Conservation (phyloP, 441 rosid species). For the Syzygium malaccense region DNA sequence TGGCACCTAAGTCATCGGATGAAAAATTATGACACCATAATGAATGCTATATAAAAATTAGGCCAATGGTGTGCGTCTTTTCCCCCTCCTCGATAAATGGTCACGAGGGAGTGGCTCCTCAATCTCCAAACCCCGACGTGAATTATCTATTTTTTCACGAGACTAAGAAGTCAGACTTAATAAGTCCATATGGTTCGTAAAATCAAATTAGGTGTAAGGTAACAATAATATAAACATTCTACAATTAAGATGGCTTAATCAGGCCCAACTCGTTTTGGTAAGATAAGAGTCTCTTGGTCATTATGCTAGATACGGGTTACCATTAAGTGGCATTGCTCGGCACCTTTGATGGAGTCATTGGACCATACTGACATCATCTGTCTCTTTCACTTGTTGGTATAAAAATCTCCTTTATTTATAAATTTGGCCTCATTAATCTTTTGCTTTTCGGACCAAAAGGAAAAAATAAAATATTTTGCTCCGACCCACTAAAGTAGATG, state of each 20-base stretch:
- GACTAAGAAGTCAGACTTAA: not conserved
- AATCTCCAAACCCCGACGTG: not conserved
- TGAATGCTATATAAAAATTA: not conserved
- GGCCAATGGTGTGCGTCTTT: accelerated
- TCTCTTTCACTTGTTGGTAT: not conserved
- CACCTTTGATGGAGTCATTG: not conserved
- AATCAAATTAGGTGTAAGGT: too few relatives aligned
- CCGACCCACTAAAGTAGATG: not conserved
- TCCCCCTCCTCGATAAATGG: accelerated
- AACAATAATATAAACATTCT: too few relatives aligned
- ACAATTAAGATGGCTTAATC: too few relatives aligned
- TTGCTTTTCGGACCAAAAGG: not conserved
- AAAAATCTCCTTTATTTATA: not conserved
- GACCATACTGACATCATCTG: not conserved
- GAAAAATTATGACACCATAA: not conserved
- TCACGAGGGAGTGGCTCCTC: not conserved
- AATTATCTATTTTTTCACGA: not conserved
- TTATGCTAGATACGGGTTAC: not conserved
- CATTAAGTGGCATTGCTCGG: not conserved
- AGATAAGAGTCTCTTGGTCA: not conserved
- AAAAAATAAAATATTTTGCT: not conserved
- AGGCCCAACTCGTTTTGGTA: too few relatives aligned
- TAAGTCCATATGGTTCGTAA: not conserved
- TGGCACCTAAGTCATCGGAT: not conserved
- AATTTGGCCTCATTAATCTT: not conserved